Base-by-base conservation (phyloP, 345 rosid genomes). In the Populus tremula region DNA sequence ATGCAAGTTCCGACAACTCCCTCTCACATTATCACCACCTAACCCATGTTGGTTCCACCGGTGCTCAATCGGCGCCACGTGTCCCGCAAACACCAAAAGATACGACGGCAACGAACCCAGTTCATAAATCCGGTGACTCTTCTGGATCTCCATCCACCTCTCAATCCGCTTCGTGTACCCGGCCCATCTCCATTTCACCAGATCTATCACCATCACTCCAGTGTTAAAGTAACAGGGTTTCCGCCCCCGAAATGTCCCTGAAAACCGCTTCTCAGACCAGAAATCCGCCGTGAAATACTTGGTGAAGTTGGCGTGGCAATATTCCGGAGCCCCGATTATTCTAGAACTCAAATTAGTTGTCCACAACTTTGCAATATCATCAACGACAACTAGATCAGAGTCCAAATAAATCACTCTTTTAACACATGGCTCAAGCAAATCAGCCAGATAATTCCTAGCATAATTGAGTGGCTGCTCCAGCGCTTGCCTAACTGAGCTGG, bases 141-240 rank as follows among this genome's bases (percentile, higher is more conserved):
- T 95, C 89, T 95, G 99, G 73, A 93, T 85, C 88, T 93, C 98
- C 99, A 95, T 95, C 99, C 99, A 95, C 77, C 76, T 87, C 90
- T 95, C 99, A 23, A 95, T 95, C 86, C 85, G 87, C 64, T 86
- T 85, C 61, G 92, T 91, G 87, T 89, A 95, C 25, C 91, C 91
- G 69, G 84, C 80, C 75, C 84, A 82, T 81, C 99, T 87, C 99
- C 99, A 94, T 74, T 84, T 91, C 67, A 75, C 86, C 78, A 94
- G 97, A 90, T 94, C 98, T 78, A 94, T 94, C 79, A 94, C 98
- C 98, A 94, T 88, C 77, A 93, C 99, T 16, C 98, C 98, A 0
- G 98, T 91, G 77, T 94, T 94, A 78, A 94, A 93, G 82, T 94
- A 94, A 47, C 98, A 93, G 29, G 95, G 92, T 20, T 70, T 86